Conservation (phyloP, 352 stramenopile species). For the Halophytophthora batemanensis region DNA sequence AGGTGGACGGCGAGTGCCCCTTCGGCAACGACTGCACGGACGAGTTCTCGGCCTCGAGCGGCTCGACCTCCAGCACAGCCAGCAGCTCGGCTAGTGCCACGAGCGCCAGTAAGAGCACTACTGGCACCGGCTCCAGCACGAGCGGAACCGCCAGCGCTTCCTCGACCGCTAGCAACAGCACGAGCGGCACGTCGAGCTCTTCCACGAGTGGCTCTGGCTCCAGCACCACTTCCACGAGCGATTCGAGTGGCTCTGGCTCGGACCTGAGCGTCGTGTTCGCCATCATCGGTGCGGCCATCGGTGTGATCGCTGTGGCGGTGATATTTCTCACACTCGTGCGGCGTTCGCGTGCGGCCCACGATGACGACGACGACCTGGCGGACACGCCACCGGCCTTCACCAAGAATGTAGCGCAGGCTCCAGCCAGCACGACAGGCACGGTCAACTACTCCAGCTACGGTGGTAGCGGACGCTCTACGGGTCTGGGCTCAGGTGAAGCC, state of each 20-base stretch:
- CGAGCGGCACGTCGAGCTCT: slow-evolving; percentile 16
- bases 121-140: neutral
- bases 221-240: slow-evolving; percentile 7
- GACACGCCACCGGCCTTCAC: slow-evolving; percentile 28
- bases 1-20: slow-evolving; percentile 21
- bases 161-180: slow-evolving; percentile 9
- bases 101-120: slow-evolving; percentile 1
- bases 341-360: slow-evolving; percentile 50
- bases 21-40: slow-evolving; percentile 30
- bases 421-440: slow-evolving; percentile 25
- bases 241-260: slow-evolving; percentile 22
- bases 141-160: slow-evolving; percentile 9
- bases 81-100: slow-evolving; percentile 10
- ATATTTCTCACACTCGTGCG: slow-evolving; percentile 79
- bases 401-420: slow-evolving; percentile 31
- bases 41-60: slow-evolving; percentile 11
- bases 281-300: slow-evolving; percentile 73
- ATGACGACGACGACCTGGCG: slow-evolving; percentile 61
- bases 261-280: slow-evolving; percentile 77
- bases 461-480: slow-evolving; percentile 17
- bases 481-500: slow-evolving; percentile 11
- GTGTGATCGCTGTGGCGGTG: slow-evolving; percentile 72
- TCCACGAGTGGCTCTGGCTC: slow-evolving; percentile 19
- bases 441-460: slow-evolving; percentile 34
- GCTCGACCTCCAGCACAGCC: neutral